phyloP scores from a whole-genome alignment of 306 rosid genomes.

The Cucurbita ficifolia region DNA sequence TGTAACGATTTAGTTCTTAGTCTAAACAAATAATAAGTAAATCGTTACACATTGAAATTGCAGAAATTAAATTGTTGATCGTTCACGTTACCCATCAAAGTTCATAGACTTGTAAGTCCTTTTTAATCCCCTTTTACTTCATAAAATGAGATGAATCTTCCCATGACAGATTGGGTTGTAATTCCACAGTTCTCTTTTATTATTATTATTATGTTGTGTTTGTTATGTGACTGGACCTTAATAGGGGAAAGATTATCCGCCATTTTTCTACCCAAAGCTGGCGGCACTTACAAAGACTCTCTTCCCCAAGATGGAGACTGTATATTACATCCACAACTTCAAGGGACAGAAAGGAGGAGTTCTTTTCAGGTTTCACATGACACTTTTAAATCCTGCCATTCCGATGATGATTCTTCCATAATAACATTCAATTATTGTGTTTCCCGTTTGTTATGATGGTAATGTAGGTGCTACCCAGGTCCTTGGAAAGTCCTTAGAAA shows the following conservation, averaged over 20 bases:
- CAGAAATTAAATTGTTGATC: too few relatives aligned
- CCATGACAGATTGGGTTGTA: too few relatives aligned
- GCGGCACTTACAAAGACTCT: slow-evolving; percentile 62
- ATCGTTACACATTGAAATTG: too few relatives aligned
- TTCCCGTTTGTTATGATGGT: background rate
- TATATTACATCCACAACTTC: slow-evolving; percentile 81
- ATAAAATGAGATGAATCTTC: too few relatives aligned
- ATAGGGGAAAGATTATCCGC: slow-evolving; percentile 54
- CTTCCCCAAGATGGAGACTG: slow-evolving; percentile 71
- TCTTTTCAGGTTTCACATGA: slow-evolving; percentile 56
- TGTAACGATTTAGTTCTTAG: too few relatives aligned
- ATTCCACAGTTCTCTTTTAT: too few relatives aligned
- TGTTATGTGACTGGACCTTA: slow-evolving; percentile 25
- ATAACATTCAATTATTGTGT: too few relatives aligned
- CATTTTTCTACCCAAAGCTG: slow-evolving; percentile 87
- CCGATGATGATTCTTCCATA: background rate
- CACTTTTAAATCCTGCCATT: background rate
- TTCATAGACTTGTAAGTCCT: too few relatives aligned
- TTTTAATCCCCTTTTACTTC: too few relatives aligned
- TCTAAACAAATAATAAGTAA: too few relatives aligned
- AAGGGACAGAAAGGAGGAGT: slow-evolving; percentile 77
- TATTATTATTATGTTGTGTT: too few relatives aligned
- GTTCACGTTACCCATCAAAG: too few relatives aligned
- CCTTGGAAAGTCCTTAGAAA: slow-evolving; percentile 80
- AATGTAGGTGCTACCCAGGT: slow-evolving; percentile 67